Evolutionary conservation across 768 basidiomycete genomes (phyloP).

Genomic region (Mycena latifolia): DNA sequence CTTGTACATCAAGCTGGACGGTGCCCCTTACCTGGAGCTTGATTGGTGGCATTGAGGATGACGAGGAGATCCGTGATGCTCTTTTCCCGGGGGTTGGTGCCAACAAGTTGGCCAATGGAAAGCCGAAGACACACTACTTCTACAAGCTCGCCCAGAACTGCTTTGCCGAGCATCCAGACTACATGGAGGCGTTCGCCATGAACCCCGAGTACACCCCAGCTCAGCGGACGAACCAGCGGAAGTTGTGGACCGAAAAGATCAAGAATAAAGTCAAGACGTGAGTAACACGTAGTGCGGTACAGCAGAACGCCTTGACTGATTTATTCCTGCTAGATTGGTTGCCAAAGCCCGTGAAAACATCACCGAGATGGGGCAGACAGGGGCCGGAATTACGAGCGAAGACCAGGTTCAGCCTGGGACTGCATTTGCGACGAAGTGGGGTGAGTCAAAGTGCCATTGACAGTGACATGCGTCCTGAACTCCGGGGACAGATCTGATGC

Average conservation of each 20-base stretch:
- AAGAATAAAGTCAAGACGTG: slow-evolving; percentile 12
- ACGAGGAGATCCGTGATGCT: not conserved
- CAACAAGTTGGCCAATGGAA: not conserved
- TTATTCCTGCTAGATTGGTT: not conserved
- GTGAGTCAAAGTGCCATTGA: not conserved
- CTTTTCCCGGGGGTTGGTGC: slow-evolving; percentile 4
- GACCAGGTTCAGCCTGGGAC: not conserved
- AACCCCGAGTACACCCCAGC: not conserved
- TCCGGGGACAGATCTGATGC: not conserved
- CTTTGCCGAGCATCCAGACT: not conserved
- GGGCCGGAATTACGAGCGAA: not conserved
- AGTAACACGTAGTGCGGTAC: not conserved
- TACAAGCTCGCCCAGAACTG: not conserved
- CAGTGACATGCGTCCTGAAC: not conserved
- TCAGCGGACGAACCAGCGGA: not conserved
- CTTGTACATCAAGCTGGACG: not conserved
- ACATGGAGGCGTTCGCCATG: not conserved
- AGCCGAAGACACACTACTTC: slow-evolving; percentile 3
- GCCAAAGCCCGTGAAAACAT: not conserved
- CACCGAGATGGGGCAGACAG: not conserved
- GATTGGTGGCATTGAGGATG: not conserved
- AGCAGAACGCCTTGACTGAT: not conserved
- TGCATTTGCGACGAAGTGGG: not conserved
- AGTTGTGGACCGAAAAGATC: not conserved
- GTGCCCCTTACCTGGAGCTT: slow-evolving; percentile 6